phyloP scores from a whole-genome alignment of 2,329 filamentous ascomycete species.

The Waltergamsia citrina region DNA sequence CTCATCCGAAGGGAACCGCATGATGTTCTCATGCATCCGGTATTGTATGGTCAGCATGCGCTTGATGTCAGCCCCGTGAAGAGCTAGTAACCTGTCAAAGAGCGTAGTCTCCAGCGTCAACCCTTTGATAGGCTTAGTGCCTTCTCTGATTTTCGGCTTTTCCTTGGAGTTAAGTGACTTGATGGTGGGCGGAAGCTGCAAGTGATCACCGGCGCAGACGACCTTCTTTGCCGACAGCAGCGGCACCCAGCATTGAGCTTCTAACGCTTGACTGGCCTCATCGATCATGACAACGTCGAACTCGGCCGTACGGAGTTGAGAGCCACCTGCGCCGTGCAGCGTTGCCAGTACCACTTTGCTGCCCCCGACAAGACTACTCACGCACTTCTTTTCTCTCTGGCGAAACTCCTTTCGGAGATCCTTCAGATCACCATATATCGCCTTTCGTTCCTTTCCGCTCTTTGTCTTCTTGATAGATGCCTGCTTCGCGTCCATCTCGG shows the following conservation, averaged over 20 bases:
- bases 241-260: constrained; percentile 96
- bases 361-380: constrained; percentile 61
- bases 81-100: constrained; percentile 75
- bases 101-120: constrained; percentile 77
- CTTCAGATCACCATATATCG: constrained; percentile 77
- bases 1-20: constrained; percentile 85
- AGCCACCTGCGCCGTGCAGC: constrained; percentile 82
- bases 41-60: constrained; percentile 95
- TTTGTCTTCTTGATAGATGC: constrained; percentile 80
- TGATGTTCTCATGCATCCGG: constrained; percentile 94
- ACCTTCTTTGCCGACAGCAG: constrained; percentile 73
- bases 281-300: constrained; percentile 96
- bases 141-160: constrained; percentile 25
- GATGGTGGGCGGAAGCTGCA: constrained; percentile 90
- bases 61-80: constrained; percentile 80
- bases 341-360: constrained; percentile 90
- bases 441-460: constrained; percentile 67
- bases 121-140: constrained; percentile 31
- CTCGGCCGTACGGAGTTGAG: constrained; percentile 65
- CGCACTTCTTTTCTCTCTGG: constrained; percentile 73
- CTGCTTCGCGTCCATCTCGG: constrained; percentile 90
- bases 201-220: constrained; percentile 85
- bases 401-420: constrained; percentile 83
- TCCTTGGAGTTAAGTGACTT: constrained; percentile 60
- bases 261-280: constrained; percentile 89